These are phyloP conservation scores for Carex littledalei DNA, from an alignment of 176 grass and related monocot genomes.

Conservation along the genomic window DNA sequence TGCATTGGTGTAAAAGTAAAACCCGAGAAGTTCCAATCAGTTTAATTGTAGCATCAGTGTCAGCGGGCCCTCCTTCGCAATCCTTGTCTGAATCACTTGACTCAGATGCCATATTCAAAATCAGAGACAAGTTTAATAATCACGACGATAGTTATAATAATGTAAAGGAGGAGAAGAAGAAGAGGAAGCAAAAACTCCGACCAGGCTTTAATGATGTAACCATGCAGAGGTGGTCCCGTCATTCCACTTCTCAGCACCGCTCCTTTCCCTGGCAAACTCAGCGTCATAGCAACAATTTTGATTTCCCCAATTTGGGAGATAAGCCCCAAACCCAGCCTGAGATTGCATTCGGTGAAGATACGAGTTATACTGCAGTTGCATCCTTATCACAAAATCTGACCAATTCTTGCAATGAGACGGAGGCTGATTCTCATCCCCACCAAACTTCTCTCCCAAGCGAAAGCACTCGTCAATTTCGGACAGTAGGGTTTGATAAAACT, in stretches of 20 bases:
- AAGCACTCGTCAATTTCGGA: conserved; percentile 7
- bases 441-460: neutral
- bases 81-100: neutral
- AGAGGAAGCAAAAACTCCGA: conserved; percentile 36
- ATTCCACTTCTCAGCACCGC: conserved; percentile 44
- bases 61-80: neutral
- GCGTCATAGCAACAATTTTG: too few relatives aligned
- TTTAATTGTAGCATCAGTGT: neutral
- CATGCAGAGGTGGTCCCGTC: conserved; percentile 58
- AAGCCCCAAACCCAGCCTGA: too few relatives aligned
- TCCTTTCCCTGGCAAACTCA: conserved; percentile 64
- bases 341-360: neutral
- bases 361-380: neutral
- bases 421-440: conserved; percentile 25
- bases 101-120: neutral
- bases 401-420: neutral
- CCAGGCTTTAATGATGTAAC: conserved; percentile 62
- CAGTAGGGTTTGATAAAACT: conserved; percentile 35
- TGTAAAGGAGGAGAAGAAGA: conserved; percentile 29
- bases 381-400: conserved; percentile 12
- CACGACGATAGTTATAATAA: neutral
- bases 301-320: too few relatives aligned
- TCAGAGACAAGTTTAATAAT: neutral
- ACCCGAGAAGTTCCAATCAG: neutral
- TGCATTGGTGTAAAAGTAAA: conserved; percentile 3